phyloP scores from a whole-genome alignment of 106 monocot genomes.

The Phalaenopsis aphrodite region DNA sequence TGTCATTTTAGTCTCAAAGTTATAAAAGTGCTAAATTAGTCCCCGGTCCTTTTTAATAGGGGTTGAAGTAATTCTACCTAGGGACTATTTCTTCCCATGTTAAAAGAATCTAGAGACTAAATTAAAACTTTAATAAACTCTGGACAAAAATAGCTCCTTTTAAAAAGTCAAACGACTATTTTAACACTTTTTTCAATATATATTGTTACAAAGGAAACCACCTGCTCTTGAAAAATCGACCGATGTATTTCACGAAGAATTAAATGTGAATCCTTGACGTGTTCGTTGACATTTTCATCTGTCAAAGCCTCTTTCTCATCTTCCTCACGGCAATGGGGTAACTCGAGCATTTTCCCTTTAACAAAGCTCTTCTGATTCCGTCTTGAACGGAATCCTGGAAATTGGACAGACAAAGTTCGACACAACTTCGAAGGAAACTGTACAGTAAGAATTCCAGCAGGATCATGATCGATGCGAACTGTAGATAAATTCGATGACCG shows the following conservation, averaged over 20 bases:
- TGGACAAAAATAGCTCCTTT: too few relatives aligned
- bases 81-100: too few relatives aligned
- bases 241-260: slow-evolving; percentile 73
- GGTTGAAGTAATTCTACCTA: too few relatives aligned
- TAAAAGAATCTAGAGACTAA: too few relatives aligned
- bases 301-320: slow-evolving; percentile 30
- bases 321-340: slow-evolving; percentile 12
- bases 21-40: too few relatives aligned
- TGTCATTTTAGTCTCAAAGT: too few relatives aligned
- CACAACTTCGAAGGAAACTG: slow-evolving; percentile 61
- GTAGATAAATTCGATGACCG: slow-evolving; percentile 39
- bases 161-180: too few relatives aligned
- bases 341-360: slow-evolving; percentile 27
- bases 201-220: slow-evolving; percentile 7
- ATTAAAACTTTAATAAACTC: too few relatives aligned
- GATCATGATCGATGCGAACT: slow-evolving; percentile 64
- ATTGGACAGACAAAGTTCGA: slow-evolving; percentile 43
- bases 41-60: too few relatives aligned
- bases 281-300: slow-evolving; percentile 54
- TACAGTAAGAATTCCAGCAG: slow-evolving; percentile 63
- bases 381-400: slow-evolving; percentile 25
- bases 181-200: neutral
- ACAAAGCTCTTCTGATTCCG: slow-evolving; percentile 12
- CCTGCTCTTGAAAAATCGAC: slow-evolving; percentile 90
- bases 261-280: slow-evolving; percentile 58